A percentile compares a stretch with the other conserved stretches of the same genome.
Evolutionary conservation across 2,329 filamentous ascomycete species (phyloP).

Genomic region (Acarospora socialis): DNA sequence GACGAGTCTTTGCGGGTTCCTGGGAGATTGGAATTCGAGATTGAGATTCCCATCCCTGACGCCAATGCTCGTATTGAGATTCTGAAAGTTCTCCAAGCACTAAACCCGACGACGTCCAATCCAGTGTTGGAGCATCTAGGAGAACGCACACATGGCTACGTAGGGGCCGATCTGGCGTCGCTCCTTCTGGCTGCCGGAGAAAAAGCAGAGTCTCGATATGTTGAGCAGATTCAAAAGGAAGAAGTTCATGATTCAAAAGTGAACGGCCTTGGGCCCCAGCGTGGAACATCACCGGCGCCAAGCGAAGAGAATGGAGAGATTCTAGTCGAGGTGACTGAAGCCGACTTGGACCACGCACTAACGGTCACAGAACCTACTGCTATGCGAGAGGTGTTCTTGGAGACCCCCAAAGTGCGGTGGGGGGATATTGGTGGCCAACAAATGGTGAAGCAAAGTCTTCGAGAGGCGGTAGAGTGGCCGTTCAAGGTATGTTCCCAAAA

Average conservation of each 20-base stretch:
- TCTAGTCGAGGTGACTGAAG: slow-evolving; percentile 18
- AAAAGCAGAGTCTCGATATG: slow-evolving; percentile 20
- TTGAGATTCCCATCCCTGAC: slow-evolving; percentile 68
- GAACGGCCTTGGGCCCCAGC: slow-evolving; percentile 1
- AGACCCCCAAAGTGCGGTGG: slow-evolving; percentile 77
- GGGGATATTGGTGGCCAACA: slow-evolving; percentile 76
- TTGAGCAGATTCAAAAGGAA: slow-evolving; percentile 22
- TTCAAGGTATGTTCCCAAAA: slow-evolving; percentile 31
- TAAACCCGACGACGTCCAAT: slow-evolving; percentile 36
- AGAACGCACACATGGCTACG: slow-evolving; percentile 74
- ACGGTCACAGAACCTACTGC: slow-evolving; percentile 61
- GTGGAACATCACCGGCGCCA: slow-evolving; percentile 14
- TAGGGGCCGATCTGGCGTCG: slow-evolving; percentile 58
- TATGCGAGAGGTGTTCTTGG: slow-evolving; percentile 78
- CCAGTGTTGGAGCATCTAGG: slow-evolving; percentile 46
- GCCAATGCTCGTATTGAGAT: slow-evolving; percentile 58
- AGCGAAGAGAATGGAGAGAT: slow-evolving; percentile 25
- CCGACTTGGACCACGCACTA: slow-evolving; percentile 53
- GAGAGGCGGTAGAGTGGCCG: slow-evolving; percentile 44
- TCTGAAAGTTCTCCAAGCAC: slow-evolving; percentile 43
- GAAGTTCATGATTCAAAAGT: slow-evolving; percentile 19
- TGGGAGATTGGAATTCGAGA: slow-evolving; percentile 50
- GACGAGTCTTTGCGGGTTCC: slow-evolving; percentile 52
- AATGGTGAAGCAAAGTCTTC: slow-evolving; percentile 51
- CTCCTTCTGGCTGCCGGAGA: slow-evolving; percentile 44